These are phyloP conservation scores for Gyromitra esculenta DNA, from an alignment of 2,329 filamentous ascomycete genomes.

Conservation along the genomic window DNA sequence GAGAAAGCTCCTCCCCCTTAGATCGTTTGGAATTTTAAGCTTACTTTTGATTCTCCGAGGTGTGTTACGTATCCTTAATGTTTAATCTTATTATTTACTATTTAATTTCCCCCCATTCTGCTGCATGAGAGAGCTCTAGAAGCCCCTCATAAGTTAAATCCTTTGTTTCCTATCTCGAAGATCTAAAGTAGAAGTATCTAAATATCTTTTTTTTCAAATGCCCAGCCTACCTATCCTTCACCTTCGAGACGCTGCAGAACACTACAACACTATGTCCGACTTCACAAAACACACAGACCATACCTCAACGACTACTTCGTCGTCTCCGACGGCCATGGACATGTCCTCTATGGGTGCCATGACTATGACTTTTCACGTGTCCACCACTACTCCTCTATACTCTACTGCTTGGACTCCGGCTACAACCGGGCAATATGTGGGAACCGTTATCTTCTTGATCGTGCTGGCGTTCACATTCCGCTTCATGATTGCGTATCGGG, in stretches of 20 bases:
- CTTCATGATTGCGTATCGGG: slow-evolving; percentile 75
- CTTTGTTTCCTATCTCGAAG: background rate
- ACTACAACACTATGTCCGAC: slow-evolving; percentile 51
- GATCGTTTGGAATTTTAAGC: slow-evolving; percentile 40
- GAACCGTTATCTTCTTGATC: slow-evolving; percentile 90
- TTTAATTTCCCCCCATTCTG: slow-evolving; percentile 4
- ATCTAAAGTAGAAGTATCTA: slow-evolving; percentile 28
- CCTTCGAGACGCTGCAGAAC: slow-evolving; percentile 55
- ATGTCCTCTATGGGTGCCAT: slow-evolving; percentile 59
- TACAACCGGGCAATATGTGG: slow-evolving; percentile 78
- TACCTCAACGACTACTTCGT: slow-evolving; percentile 18
- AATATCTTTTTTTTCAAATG: slow-evolving; percentile 26
- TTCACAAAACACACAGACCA: slow-evolving; percentile 45
- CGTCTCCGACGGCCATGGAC: slow-evolving; percentile 12
- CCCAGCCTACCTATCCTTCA: slow-evolving; percentile 36
- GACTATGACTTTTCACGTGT: slow-evolving; percentile 73
- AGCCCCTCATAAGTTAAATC: background rate
- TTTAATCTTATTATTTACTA: slow-evolving; percentile 6
- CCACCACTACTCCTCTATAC: slow-evolving; percentile 71
- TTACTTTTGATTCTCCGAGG: slow-evolving; percentile 36
- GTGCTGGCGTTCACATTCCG: slow-evolving; percentile 76
- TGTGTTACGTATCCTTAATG: slow-evolving; percentile 22
- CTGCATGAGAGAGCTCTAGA: slow-evolving; percentile 11
- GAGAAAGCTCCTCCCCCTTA: slow-evolving; percentile 1
- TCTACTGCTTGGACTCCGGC: slow-evolving; percentile 77